Evolutionary conservation across 1,284 basidiomycete species (phyloP).

Genomic region (Mycena sp.): DNA sequence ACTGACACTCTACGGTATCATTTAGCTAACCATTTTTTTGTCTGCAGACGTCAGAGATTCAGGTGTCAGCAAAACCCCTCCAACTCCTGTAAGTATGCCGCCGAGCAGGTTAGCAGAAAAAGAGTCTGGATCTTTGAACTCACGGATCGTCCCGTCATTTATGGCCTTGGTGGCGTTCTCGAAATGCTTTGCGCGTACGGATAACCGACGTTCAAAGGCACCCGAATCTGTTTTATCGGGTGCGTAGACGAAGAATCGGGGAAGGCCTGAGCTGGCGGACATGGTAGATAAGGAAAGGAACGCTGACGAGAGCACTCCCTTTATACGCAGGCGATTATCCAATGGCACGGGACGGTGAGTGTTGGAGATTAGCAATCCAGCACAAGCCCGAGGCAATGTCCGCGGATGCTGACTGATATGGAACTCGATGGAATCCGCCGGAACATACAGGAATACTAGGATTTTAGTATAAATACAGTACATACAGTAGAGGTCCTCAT

Average conservation of each 20-base stretch:
- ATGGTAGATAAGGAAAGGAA: no score
- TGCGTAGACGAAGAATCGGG: slow-evolving; percentile 20
- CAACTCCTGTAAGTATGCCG: not conserved
- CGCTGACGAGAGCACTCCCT: no score
- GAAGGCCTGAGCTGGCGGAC: not conserved
- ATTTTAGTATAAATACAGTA: no score
- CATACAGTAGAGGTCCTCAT: no score
- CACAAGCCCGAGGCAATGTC: no score
- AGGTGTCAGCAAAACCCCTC: slow-evolving; percentile 20
- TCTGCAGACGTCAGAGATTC: slow-evolving; percentile 22
- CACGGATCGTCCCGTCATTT: slow-evolving; percentile 7
- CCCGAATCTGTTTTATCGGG: slow-evolving; percentile 23
- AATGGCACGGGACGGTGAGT: no score
- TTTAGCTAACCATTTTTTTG: slow-evolving; percentile 8
- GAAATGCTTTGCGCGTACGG: slow-evolving; percentile 13
- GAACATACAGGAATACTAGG: no score
- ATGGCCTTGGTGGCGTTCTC: slow-evolving; percentile 6
- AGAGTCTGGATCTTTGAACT: not conserved
- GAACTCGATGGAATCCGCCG: no score
- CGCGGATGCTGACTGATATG: no score
- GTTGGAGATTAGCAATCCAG: no score
- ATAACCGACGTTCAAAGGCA: slow-evolving; percentile 8
- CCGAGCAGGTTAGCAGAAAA: no score
- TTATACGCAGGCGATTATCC: no score
- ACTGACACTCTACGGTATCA: not conserved